These are phyloP conservation scores for Carex scoparia DNA, from an alignment of 176 grass and related monocot species.

Conservation along the genomic window DNA sequence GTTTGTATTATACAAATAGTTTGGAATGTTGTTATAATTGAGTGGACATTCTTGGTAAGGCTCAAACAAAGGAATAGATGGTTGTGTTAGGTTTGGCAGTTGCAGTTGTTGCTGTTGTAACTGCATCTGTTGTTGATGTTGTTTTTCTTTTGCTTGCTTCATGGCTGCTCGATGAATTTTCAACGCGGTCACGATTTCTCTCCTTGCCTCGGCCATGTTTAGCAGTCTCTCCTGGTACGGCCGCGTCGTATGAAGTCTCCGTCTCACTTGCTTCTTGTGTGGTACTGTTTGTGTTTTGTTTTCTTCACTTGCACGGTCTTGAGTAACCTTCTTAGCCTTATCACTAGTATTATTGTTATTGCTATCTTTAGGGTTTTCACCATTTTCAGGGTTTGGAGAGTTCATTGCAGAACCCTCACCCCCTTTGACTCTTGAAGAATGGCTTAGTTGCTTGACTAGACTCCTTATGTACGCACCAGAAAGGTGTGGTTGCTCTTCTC, in stretches of 20 bases:
- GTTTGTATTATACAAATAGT: constrained; percentile 26
- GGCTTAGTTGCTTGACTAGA: constrained; percentile 87
- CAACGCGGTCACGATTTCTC: constrained; percentile 89
- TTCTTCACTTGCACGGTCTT: constrained; percentile 31
- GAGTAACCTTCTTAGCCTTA: constrained; percentile 37
- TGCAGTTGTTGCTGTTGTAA: constrained; percentile 31
- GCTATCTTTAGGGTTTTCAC: constrained; percentile 33
- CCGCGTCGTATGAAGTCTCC: constrained; percentile 81
- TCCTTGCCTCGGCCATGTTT: constrained; percentile 94
- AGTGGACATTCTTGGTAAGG: constrained; percentile 9
- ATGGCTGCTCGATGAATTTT: constrained; percentile 91
- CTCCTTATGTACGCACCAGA: constrained; percentile 88
- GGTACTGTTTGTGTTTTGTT: constrained; percentile 37
- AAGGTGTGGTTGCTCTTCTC: constrained; percentile 61
- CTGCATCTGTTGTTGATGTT: constrained; percentile 40
- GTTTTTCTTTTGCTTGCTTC: constrained; percentile 85
- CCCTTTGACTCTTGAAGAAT: constrained; percentile 42
- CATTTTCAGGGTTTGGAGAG: constrained; percentile 19
- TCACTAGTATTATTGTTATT: constrained; percentile 5
- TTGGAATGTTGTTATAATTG: constrained; percentile 26
- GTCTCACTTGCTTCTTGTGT: constrained; percentile 93
- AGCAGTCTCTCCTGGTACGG: constrained; percentile 89
- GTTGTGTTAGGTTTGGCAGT: not conserved
- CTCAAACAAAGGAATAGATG: not conserved
- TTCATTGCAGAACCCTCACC: constrained; percentile 1